phyloP scores from a whole-genome alignment of 805 yeast genomes.

The Myxozyma udenii region DNA sequence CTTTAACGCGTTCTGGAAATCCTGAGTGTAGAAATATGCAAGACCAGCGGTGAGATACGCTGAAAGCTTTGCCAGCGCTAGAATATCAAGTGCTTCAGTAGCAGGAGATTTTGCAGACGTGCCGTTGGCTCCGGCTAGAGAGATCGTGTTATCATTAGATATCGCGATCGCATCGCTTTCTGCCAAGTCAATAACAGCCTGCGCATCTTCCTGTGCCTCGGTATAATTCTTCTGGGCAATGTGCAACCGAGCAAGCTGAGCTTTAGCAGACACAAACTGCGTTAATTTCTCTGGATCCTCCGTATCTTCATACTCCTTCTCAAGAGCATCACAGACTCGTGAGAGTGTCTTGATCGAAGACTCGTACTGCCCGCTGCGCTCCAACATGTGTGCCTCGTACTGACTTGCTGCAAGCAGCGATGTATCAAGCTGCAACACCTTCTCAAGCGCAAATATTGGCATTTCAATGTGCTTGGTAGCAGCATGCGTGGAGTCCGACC shows the following conservation, averaged over 20 bases:
- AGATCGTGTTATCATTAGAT: too few relatives aligned
- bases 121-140: too few relatives aligned
- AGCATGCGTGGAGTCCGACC: too few relatives aligned
- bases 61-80: constrained; percentile 43
- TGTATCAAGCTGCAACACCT: constrained; percentile 48
- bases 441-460: constrained; percentile 39
- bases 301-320: constrained; percentile 52
- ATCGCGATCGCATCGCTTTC: constrained; percentile 19
- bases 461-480: constrained; percentile 2
- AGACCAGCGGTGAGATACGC: constrained; percentile 71
- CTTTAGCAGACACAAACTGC: constrained; percentile 56
- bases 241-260: constrained; percentile 68
- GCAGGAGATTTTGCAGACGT: too few relatives aligned
- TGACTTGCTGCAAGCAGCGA: constrained; percentile 35
- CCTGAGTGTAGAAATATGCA: constrained; percentile 58
- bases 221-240: constrained; percentile 59
- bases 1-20: constrained; percentile 63
- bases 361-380: constrained; percentile 64
- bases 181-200: constrained; percentile 45
- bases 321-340: constrained; percentile 50
- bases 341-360: constrained; percentile 51
- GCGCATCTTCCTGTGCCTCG: constrained; percentile 54
- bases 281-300: constrained; percentile 50
- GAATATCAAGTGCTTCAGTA: constrained; percentile 5
- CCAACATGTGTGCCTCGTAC: constrained; percentile 43